Evolutionary conservation across 495 filamentous ascomycete genomes (phyloP).

Genomic region (Neurospora cerealis): DNA sequence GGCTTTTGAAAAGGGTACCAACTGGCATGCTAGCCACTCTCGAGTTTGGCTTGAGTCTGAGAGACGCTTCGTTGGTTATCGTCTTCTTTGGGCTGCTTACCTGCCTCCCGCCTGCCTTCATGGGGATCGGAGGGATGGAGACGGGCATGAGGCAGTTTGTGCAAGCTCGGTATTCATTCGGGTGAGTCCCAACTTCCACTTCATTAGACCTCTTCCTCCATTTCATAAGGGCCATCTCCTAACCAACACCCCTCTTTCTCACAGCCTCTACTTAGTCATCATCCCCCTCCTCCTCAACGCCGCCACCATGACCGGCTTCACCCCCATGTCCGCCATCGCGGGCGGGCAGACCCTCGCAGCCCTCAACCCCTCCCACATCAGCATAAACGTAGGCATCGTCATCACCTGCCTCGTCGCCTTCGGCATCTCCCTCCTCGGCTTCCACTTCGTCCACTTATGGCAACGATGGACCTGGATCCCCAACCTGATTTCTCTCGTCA

Average conservation of each 20-base stretch:
- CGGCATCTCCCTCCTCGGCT: conserved; percentile 39
- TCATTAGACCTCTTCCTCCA: neutral
- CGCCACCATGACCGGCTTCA: conserved; percentile 34
- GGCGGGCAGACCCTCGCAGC: conserved; percentile 35
- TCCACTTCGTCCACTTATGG: conserved; percentile 41
- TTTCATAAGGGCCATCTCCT: neutral
- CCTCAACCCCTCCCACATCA: conserved; percentile 34
- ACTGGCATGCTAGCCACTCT: conserved; percentile 44
- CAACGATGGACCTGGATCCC: conserved; percentile 49
- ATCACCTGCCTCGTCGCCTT: conserved; percentile 41
- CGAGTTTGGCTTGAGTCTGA: conserved; percentile 38
- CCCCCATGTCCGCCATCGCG: conserved; percentile 29
- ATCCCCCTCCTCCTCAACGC: conserved; percentile 32
- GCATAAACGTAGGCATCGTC: conserved; percentile 39
- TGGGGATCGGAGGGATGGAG: conserved; percentile 40
- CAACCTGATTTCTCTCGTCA: conserved; percentile 37
- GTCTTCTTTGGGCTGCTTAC: conserved; percentile 45
- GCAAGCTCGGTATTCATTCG: conserved; percentile 45
- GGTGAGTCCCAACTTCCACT: conserved; percentile 18
- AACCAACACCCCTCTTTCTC: neutral
- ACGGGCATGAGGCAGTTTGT: conserved; percentile 49
- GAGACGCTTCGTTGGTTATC: conserved; percentile 45
- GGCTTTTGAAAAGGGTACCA: conserved; percentile 27
- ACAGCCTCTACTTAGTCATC: conserved; percentile 25
- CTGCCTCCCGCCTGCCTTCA: conserved; percentile 42